Conservation (phyloP, 1,284 basidiomycete genomes). For the Leccinum glutinopallens region DNA sequence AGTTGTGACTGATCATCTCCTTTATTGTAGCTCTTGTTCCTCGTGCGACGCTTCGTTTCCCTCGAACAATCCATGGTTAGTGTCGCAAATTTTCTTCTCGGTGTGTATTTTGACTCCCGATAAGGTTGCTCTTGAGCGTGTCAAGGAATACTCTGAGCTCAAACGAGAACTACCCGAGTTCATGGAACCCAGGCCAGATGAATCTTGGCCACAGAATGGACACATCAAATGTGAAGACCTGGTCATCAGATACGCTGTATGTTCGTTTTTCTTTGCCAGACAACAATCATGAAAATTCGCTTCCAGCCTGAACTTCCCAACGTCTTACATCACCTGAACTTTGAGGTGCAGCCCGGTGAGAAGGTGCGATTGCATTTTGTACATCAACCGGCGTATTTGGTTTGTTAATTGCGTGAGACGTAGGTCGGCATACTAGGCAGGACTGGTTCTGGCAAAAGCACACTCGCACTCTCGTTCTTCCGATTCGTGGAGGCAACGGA, state of each 20-base stretch:
- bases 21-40: slow-evolving; percentile 48
- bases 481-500: slow-evolving; percentile 89
- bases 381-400: neutral
- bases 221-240: slow-evolving; percentile 80
- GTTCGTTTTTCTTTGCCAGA: slow-evolving; percentile 30
- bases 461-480: slow-evolving; percentile 92
- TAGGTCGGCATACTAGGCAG: slow-evolving; percentile 86
- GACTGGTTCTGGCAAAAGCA: slow-evolving; percentile 90
- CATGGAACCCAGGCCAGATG: slow-evolving; percentile 81
- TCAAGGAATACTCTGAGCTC: slow-evolving; percentile 89
- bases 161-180: slow-evolving; percentile 78
- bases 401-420: slow-evolving; percentile 10
- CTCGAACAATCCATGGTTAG: slow-evolving; percentile 90
- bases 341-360: slow-evolving; percentile 76
- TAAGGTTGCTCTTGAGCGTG: slow-evolving; percentile 86
- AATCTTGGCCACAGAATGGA: slow-evolving; percentile 81
- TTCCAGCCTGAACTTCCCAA: slow-evolving; percentile 77
- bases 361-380: slow-evolving; percentile 46
- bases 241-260: slow-evolving; percentile 84
- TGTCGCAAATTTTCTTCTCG: neutral
- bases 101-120: slow-evolving; percentile 14
- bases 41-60: slow-evolving; percentile 75
- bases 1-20: slow-evolving; percentile 30
- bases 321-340: slow-evolving; percentile 83
- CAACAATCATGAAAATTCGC: slow-evolving; percentile 6